Base-by-base conservation (phyloP, 495 filamentous ascomycete genomes). In the Parachaetomium inaequale region DNA sequence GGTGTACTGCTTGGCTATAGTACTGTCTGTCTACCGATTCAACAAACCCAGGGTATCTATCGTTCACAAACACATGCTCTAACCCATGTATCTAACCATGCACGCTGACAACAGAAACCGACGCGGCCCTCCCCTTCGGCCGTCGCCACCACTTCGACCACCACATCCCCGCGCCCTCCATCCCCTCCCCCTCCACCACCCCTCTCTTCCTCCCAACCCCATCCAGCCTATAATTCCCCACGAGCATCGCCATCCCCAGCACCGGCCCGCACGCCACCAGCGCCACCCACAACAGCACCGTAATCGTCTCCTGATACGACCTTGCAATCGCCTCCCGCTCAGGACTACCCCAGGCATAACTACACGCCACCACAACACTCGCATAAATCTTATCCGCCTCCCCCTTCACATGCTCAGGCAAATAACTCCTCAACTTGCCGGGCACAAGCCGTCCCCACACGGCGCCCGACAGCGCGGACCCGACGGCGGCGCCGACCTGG, bases 391-490 rank as follows among this genome's bases (percentile, higher is more conserved):
- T 66, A 2, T 65, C 36, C 0, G 74, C 68, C 21, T 83, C 66
- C 0, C 66, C 69, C 2, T 62, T 77, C 14, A 71, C 74, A 34
- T 77, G 78, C 3, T 81, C 77, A 0, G 88, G 88, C 0, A 92
- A 78, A 55, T 82, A 79, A 3, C 66, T 46, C 10, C 61, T 36
- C 5, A 92, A 75, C 31, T 79, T 76, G 0, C 50, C 58, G 0
- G 79, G 81, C 32, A 88, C 78, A 6, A 80, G 79, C 51, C 79
- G 75, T 0, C 81, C 83, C 82, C 86, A 91, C 23, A 92, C 83
- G 17, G 85, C 86, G 0, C 79, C 81, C 1, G 82, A 82, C 29
- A 92, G 75, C 0, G 84, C 76, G 0, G 73, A 66, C 0, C 88
- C 88, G 23, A 88, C 80, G 0, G 85, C 82, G 5, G 77, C 85